A percentile compares a stretch with the other conserved stretches of the same genome.
Evolutionary conservation across 2,329 filamentous ascomycete genomes (phyloP).

Genomic region (Fusarium tjaetaba): DNA sequence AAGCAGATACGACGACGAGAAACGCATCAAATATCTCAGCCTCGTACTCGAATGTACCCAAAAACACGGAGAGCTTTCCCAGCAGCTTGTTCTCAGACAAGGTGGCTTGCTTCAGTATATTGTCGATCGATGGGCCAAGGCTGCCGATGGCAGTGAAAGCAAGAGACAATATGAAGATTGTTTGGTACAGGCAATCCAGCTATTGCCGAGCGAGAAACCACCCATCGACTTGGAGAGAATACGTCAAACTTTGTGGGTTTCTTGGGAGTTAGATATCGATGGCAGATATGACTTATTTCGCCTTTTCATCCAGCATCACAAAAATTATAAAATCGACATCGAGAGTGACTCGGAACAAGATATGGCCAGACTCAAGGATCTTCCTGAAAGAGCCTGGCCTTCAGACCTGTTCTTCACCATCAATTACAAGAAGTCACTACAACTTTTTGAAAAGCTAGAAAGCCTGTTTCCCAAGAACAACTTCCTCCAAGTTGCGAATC

Average conservation of each 20-base stretch:
- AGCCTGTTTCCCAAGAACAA: slow-evolving; percentile 16
- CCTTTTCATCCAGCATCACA: slow-evolving; percentile 32
- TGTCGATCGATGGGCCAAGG: slow-evolving; percentile 22
- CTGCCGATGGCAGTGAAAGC: neutral
- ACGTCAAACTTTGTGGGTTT: neutral
- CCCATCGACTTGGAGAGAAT: neutral
- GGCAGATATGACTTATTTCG: slow-evolving; percentile 39
- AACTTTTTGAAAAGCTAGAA: slow-evolving; percentile 30
- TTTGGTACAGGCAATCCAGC: slow-evolving; percentile 13
- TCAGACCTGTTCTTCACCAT: slow-evolving; percentile 24
- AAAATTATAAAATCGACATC: slow-evolving; percentile 35
- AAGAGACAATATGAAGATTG: neutral
- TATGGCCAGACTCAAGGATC: neutral
- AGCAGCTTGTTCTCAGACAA: neutral
- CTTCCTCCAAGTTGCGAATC: slow-evolving; percentile 7
- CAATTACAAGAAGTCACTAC: slow-evolving; percentile 11
- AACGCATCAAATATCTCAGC: slow-evolving; percentile 21
- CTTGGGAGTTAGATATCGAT: neutral
- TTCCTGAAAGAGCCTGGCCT: slow-evolving; percentile 18
- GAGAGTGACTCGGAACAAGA: slow-evolving; percentile 24
- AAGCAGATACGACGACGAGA: slow-evolving; percentile 13
- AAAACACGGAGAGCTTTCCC: neutral
- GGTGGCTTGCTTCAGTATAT: slow-evolving; percentile 18
- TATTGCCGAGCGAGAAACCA: neutral
- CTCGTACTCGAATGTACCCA: slow-evolving; percentile 20